Conservation (phyloP, 306 rosid species). For the Cercis canadensis region DNA sequence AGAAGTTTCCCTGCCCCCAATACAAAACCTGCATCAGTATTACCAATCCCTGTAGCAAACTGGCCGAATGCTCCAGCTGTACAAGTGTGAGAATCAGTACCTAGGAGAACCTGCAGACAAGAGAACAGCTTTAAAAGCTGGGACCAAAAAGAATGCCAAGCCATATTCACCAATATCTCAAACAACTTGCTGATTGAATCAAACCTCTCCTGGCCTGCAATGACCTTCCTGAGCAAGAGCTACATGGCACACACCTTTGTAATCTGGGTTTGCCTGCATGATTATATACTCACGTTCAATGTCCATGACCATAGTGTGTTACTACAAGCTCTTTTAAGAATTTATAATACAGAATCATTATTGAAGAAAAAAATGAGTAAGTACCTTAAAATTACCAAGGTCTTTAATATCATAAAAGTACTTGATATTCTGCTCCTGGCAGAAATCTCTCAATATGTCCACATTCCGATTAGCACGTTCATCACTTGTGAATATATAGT, state of each 20-base stretch:
- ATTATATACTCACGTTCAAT: slow-evolving; percentile 29
- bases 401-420: slow-evolving; percentile 96
- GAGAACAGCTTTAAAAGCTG: slow-evolving; percentile 25
- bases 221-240: slow-evolving; percentile 99
- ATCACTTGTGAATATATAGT: slow-evolving; percentile 88
- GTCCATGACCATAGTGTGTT: slow-evolving; percentile 8
- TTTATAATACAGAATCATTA: neutral
- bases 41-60: slow-evolving; percentile 95
- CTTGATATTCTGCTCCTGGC: slow-evolving; percentile 84
- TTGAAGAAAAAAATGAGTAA: no score
- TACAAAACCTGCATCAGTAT: slow-evolving; percentile 93
- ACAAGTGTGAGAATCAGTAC: slow-evolving; percentile 97
- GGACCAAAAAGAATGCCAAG: slow-evolving; percentile 25
- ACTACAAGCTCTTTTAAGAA: slow-evolving; percentile 15
- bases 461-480: slow-evolving; percentile 97
- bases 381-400: slow-evolving; percentile 86
- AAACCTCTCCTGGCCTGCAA: slow-evolving; percentile 98
- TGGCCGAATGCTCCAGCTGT: slow-evolving; percentile 99
- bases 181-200: slow-evolving; percentile 31
- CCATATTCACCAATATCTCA: neutral
- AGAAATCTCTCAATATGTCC: slow-evolving; percentile 90
- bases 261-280: slow-evolving; percentile 91
- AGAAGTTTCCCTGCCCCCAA: slow-evolving; percentile 89
- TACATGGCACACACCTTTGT: slow-evolving; percentile 94
- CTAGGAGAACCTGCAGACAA: slow-evolving; percentile 75